Conservation (phyloP, 176 grass and related monocot genomes). For the Leersia perrieri region DNA sequence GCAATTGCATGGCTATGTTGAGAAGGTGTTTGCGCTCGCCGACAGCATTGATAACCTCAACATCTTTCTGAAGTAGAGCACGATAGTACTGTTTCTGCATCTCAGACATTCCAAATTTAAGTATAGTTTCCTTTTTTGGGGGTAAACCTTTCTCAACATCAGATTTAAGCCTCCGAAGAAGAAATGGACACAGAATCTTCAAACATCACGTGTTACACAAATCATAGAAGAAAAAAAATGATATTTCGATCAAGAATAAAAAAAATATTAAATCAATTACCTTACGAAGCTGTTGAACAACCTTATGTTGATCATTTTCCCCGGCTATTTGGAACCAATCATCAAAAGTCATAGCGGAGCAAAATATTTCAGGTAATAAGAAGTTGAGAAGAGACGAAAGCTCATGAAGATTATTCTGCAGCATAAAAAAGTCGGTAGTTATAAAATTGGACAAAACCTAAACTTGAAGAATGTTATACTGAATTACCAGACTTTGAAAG, state of each 20-base stretch:
- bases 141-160: conserved; percentile 81
- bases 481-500: conserved; percentile 22
- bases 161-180: conserved; percentile 73
- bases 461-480: conserved; percentile 18
- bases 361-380: conserved; percentile 80
- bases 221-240: conserved; percentile 10
- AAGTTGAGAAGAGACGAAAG: conserved; percentile 90
- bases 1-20: conserved; percentile 78
- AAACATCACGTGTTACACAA: conserved; percentile 17
- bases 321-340: conserved; percentile 82
- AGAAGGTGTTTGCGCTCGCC: conserved; percentile 68
- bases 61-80: conserved; percentile 70
- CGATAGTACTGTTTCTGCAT: conserved; percentile 84
- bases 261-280: conserved; percentile 29
- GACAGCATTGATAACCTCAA: conserved; percentile 75
- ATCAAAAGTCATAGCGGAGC: conserved; percentile 74
- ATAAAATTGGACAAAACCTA: conserved; percentile 4
- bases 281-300: conserved; percentile 90
- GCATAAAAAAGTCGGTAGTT: conserved; percentile 11
- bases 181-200: conserved; percentile 79
- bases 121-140: conserved; percentile 76
- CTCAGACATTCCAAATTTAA: conserved; percentile 81
- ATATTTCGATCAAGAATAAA: background rate
- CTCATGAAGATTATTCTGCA: conserved; percentile 87
- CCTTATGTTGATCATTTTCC: conserved; percentile 81